These are phyloP conservation scores for Crithidia sp. DNA, from an alignment of 208 protist genomes.

Conservation along the genomic window DNA sequence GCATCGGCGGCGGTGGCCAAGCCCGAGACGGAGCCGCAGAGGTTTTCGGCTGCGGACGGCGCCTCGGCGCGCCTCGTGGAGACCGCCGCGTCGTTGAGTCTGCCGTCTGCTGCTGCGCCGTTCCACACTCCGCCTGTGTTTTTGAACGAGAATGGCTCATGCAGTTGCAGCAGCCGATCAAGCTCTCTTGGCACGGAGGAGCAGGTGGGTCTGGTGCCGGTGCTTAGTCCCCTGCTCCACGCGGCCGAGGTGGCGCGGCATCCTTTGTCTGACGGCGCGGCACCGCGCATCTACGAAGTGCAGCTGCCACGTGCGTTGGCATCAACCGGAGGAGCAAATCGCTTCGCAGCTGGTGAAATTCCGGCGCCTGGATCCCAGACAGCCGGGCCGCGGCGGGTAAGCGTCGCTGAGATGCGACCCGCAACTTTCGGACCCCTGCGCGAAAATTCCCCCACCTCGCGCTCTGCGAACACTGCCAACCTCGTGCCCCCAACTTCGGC, in stretches of 20 bases:
- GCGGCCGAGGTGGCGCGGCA: neutral
- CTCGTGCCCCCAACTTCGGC: neutral
- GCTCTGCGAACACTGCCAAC: constrained; percentile 5
- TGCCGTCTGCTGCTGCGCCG: neutral
- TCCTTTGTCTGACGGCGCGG: neutral
- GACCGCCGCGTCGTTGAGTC: constrained; percentile 1
- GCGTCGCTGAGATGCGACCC: neutral
- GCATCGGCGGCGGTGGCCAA: constrained; percentile 2
- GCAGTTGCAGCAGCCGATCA: constrained; percentile 28
- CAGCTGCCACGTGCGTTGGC: constrained; percentile 10
- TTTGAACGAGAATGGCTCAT: constrained; percentile 1
- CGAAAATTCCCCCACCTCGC: neutral
- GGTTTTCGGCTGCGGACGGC: constrained; percentile 1
- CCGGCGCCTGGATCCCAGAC: constrained; percentile 4
- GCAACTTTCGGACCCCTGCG: constrained; percentile 3
- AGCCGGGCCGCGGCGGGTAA: neutral
- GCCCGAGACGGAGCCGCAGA: neutral
- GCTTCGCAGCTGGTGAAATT: constrained; percentile 4
- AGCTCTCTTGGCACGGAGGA: constrained; percentile 32
- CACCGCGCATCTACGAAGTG: constrained; percentile 7
- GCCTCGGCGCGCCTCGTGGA: neutral
- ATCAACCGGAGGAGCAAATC: neutral
- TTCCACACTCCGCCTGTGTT: neutral
- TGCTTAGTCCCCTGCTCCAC: constrained; percentile 28
- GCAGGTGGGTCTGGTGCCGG: constrained; percentile 32